A percentile compares a stretch with the other conserved stretches of the same genome.
Evolutionary conservation across 257 asterid genomes (phyloP).

Genomic region (Solanum appendiculatum): DNA sequence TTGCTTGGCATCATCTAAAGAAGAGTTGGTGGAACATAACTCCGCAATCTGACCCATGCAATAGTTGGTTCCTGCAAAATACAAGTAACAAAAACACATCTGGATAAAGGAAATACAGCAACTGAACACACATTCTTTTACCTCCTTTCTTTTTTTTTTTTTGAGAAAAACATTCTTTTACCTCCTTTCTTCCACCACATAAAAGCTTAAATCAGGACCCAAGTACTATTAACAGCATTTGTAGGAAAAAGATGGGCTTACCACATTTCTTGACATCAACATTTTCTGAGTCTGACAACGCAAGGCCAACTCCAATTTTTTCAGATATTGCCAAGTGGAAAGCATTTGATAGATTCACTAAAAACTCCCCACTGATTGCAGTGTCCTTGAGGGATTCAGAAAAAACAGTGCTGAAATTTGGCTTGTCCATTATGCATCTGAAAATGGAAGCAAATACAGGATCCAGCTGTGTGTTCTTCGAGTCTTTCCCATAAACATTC

Average conservation of each 20-base stretch:
- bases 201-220: neutral
- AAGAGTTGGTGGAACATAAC: conserved; percentile 41
- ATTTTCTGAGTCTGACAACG: conserved; percentile 69
- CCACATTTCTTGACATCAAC: conserved; percentile 66
- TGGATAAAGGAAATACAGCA: neutral
- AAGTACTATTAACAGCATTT: neutral
- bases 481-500: conserved; percentile 44
- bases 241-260: conserved; percentile 25
- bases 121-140: neutral
- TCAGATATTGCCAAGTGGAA: conserved; percentile 53
- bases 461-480: conserved; percentile 47
- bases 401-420: conserved; percentile 68
- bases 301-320: conserved; percentile 81
- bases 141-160: neutral
- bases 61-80: conserved; percentile 72
- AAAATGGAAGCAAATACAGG: conserved; percentile 61
- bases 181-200: neutral
- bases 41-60: conserved; percentile 76
- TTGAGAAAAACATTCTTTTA: neutral
- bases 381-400: conserved; percentile 50
- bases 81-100: neutral
- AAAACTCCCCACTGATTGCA: conserved; percentile 52
- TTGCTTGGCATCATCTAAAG: conserved; percentile 50
- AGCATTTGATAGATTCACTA: conserved; percentile 58
- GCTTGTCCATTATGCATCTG: conserved; percentile 61